Base-by-base conservation (phyloP, 345 rosid species). In the Eucalyptus erythrocorys region DNA sequence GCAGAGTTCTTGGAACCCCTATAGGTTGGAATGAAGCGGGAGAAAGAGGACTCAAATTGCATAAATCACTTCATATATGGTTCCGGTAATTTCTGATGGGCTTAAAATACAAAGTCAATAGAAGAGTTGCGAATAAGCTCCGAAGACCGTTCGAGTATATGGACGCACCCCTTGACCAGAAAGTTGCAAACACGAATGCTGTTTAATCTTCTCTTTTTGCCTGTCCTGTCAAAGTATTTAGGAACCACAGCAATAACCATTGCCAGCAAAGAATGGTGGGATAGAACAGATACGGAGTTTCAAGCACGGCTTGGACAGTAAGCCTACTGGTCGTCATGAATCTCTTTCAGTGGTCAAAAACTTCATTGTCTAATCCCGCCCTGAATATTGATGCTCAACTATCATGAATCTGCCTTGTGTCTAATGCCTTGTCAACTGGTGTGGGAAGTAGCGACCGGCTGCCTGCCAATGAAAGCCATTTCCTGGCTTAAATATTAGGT, bases 321-420 rank as follows among this genome's bases (percentile, higher is more conserved):
- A 97, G 99, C 55, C 94, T 97, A 51, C 99, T 97, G 2, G 98
- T 96, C n/a, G 96, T 96, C 87, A 96, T 96, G 98, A 96, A 97
- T 34, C 98, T 98, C 32, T 94, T 96, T 49, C 87, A 96, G 94
- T 89, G 68, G 34, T 61, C 68, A 61, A 61, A 61, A 61, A 61
- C 68, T 61, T 61, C 34, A 30, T 61, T 61, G 68, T 61, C 32
- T 27, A 61, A 27, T 61, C 68, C 66, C 17, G 17, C 34, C 17
- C 9, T 61, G 32, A 27, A 61, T 61, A 13, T 30, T 61, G 68
- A 61, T 61, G 32, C 34, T 61, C 1, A 61, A 61, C 15, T 1
- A 14, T 61, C 34, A 61, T 61, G 68, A 61, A 30, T 57, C 32
- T 2, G 68, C 68, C 68, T 59, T 59, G 32, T 59, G 30, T 27